Evolutionary conservation across 2,329 filamentous ascomycete species (phyloP).

Genomic region (Pseudogymnoascus sp.): DNA sequence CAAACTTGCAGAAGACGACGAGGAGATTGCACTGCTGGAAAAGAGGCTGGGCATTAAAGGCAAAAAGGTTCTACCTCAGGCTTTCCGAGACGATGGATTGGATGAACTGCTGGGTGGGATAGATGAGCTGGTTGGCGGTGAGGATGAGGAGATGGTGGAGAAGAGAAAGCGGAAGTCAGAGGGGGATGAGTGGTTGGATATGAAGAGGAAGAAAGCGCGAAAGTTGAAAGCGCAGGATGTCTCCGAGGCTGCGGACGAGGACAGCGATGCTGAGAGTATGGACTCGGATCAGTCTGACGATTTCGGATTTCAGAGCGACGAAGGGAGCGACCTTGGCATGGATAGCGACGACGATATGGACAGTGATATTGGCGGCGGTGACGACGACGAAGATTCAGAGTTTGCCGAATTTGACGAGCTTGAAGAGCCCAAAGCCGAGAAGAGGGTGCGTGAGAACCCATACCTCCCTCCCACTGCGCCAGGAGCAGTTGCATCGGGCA

Average conservation of each 20-base stretch:
- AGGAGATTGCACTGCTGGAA: slow-evolving; percentile 79
- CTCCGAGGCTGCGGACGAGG: slow-evolving; percentile 20
- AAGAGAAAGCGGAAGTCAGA: slow-evolving; percentile 50
- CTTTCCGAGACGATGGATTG: slow-evolving; percentile 74
- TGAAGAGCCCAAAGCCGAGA: slow-evolving; percentile 30
- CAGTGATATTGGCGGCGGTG: slow-evolving; percentile 10
- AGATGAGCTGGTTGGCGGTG: slow-evolving; percentile 39
- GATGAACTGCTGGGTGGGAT: slow-evolving; percentile 68
- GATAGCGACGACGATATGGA: slow-evolving; percentile 32
- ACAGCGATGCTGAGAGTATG: slow-evolving; percentile 24
- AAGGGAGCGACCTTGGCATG: slow-evolving; percentile 32
- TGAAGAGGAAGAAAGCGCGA: slow-evolving; percentile 43
- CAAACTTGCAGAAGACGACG: slow-evolving; percentile 70
- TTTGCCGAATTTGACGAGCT: slow-evolving; percentile 21
- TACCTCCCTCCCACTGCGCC: slow-evolving; percentile 64
- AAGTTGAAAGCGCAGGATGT: slow-evolving; percentile 23
- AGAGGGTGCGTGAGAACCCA: slow-evolving; percentile 66
- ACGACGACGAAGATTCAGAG: slow-evolving; percentile 24
- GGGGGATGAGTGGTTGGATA: slow-evolving; percentile 51
- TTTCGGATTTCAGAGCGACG: slow-evolving; percentile 6
- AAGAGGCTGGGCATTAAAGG: slow-evolving; percentile 74
- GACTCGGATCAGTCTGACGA: slow-evolving; percentile 20
- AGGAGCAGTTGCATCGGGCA: slow-evolving; percentile 43
- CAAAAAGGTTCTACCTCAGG: slow-evolving; percentile 63
- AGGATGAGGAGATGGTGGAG: slow-evolving; percentile 35